Percentiles rank a stretch among this genome's conserved stretches.
Conservation (phyloP, 2,329 filamentous ascomycete genomes). For the Trichocomaceae sp. region DNA sequence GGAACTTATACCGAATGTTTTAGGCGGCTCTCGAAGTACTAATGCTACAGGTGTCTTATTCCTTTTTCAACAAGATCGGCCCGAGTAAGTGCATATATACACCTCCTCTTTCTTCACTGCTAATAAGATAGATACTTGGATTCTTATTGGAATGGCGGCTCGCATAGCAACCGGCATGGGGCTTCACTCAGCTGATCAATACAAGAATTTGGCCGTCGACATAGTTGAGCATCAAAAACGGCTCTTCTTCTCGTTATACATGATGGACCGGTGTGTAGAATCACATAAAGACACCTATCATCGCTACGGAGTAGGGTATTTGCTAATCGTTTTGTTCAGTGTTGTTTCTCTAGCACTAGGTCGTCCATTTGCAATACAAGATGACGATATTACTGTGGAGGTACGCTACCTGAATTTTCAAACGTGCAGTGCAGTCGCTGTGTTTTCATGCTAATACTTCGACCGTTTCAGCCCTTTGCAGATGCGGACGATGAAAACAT, state of each 20-base stretch:
- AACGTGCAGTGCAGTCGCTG: not conserved
- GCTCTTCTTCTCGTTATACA: constrained; percentile 44
- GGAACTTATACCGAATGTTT: not conserved
- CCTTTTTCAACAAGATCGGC: constrained; percentile 44
- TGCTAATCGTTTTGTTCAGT: constrained; percentile 17
- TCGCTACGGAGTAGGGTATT: not conserved
- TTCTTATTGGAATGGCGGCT: constrained; percentile 40
- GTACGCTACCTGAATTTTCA: constrained; percentile 15
- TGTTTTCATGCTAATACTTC: not conserved
- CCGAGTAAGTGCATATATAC: constrained; percentile 31
- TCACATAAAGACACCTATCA: too few species aligned
- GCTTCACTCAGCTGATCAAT: constrained; percentile 34
- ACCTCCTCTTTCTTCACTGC: not conserved
- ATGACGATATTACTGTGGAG: constrained; percentile 41
- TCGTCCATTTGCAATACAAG: constrained; percentile 42
- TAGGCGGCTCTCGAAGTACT: constrained; percentile 41
- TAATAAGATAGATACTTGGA: constrained; percentile 38
- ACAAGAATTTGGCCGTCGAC: constrained; percentile 28
- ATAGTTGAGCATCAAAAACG: constrained; percentile 36
- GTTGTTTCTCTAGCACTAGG: constrained; percentile 42
- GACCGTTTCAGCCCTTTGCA: constrained; percentile 29
- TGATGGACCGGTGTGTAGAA: constrained; percentile 38
- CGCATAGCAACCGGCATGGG: constrained; percentile 42
- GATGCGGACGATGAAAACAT: constrained; percentile 33
- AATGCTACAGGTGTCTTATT: constrained; percentile 44